Evolutionary conservation across 148 eudicot genomes (phyloP), one percentile per base, ranked within the genome.

Genomic region (Amaranthus hypochondriacus): DNA sequence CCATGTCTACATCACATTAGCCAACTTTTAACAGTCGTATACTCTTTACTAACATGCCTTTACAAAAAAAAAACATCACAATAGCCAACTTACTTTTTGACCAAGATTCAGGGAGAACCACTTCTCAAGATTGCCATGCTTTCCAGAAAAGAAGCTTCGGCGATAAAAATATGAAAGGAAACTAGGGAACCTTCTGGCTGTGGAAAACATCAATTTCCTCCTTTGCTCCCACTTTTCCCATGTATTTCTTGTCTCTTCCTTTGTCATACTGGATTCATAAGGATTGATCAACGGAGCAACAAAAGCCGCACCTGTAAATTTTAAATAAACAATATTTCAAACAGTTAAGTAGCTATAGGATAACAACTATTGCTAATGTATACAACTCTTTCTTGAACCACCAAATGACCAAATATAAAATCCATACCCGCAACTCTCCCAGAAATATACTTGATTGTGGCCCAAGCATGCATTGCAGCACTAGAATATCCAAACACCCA

Each of bases 401-500:
- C 44, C 9, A 78, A 28, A 39, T 48, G 46, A 54, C 44, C 9
- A 78, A 9, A 15, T 21, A 55, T 11, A 2, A 21, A 43, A 58
- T 44, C 5, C 48, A n/a, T 78, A 91, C 98, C 98, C 78, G 90
- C 96, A 76, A 95, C 75, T 66, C 81, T 85, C 72, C 86, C 56
- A 6, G 97, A 87, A 46, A 89, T 83, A 81, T 84, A 88, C 69
- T 89, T 92, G 68, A 95, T 90, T 12, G 97, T 86, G 70, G 93
- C 97, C 98, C 89, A 95, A 73, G 90, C 86, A 82, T 92, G 98
- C 79, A 95, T 76, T 46, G 89, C 86, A 57, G 90, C 98, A 79
- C 87, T 86, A 4, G 98, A 92, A 78, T 87, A 83, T 61, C 98
- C 98, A 71, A 90, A 64, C 56, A 92, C 88, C 98, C 98, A 95